Conservation (phyloP, 2,329 filamentous ascomycete species). For the Botryosphaeria agaves region DNA sequence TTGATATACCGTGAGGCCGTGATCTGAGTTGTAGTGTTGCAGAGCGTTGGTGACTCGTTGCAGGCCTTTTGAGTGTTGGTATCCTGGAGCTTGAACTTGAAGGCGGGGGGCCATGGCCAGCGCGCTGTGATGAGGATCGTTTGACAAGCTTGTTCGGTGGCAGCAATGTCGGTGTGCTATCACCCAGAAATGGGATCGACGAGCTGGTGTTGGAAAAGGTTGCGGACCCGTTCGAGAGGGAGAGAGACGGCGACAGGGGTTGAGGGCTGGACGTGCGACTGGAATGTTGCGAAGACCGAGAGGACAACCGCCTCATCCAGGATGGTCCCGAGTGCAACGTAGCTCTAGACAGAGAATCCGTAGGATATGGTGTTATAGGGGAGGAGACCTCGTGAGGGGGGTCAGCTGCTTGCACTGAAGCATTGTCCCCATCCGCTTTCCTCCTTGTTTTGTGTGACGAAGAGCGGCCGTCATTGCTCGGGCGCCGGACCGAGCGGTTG, state of each 20-base stretch:
- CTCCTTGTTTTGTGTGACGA: slow-evolving; percentile 13
- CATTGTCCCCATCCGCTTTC: slow-evolving; percentile 13
- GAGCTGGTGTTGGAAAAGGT: slow-evolving; percentile 34
- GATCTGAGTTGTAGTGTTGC: slow-evolving; percentile 44
- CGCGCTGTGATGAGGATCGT: slow-evolving; percentile 41
- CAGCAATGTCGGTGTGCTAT: slow-evolving; percentile 20
- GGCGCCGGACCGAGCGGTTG: slow-evolving; percentile 11
- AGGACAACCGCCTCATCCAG: slow-evolving; percentile 56
- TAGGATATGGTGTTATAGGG: too few relatives aligned
- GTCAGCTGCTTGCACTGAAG: slow-evolving; percentile 4
- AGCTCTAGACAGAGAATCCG: too few relatives aligned
- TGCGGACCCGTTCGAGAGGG: slow-evolving; percentile 41
- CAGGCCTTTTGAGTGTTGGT: slow-evolving; percentile 51
- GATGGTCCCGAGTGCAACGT: slow-evolving; percentile 31
- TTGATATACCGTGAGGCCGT: slow-evolving; percentile 8
- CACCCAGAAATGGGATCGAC: slow-evolving; percentile 42
- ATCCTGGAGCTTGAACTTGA: slow-evolving; percentile 42
- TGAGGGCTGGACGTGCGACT: slow-evolving; percentile 45
- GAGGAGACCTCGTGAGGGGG: background rate
- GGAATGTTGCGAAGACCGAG: slow-evolving; percentile 46
- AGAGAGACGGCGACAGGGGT: slow-evolving; percentile 47
- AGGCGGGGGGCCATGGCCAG: slow-evolving; percentile 24
- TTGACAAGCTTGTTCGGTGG: slow-evolving; percentile 66
- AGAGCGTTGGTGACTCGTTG: slow-evolving; percentile 64
- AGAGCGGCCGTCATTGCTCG: slow-evolving; percentile 13